Evolutionary conservation across 1,284 basidiomycete genomes (phyloP), one percentile per base, ranked within the genome.

Genomic region (Sphagnurus paluster): DNA sequence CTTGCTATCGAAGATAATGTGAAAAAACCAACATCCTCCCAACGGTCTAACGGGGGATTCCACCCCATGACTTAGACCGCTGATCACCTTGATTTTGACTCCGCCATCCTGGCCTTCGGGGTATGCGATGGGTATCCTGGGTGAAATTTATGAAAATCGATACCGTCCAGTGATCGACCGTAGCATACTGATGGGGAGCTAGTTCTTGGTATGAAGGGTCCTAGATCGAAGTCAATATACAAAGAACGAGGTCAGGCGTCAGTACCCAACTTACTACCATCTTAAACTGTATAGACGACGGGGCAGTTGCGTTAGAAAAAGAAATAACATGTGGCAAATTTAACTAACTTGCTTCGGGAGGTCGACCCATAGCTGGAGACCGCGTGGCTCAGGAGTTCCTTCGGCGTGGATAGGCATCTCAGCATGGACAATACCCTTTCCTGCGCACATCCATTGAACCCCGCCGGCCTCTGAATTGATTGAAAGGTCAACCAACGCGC

Each of bases 391-490:
- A 2, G 88, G 84, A 3, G 71, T 53, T n/a, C 81, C 83, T 17
- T 75, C 68, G 5, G 71, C 81, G 53, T 89, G 86, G 4, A 92
- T 73, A 2, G 96, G 95, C 90, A 98, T 97, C 68, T 91, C 91
- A 3, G 88, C 85, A 58, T 93, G 90, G 46, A 93, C 86, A 59
- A 89, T 87, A 58, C 79, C 80, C 57, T 70, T 68, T 50, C 89
- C 90, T 9, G 93, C 93, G 59, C 84, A 87, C 93, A 97, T 97
- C 91, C 93, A 97, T 61, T 97, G 94, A 2, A 96, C 84, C 46
- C 92, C 93, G 6, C 95, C 94, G 4, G 86, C 69, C 35, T 82
- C 81, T 74, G 42, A 26, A 14, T 26, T 40, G 28, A 24, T 43
- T 37, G 42, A 16, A 37, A 5, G 17, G 4, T 11, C 13, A 16